A percentile compares a stretch with the other conserved stretches of the same genome.
These are phyloP conservation scores for Aspergillus biplanus DNA, from an alignment of 495 filamentous ascomycete species.

Conservation along the genomic window DNA sequence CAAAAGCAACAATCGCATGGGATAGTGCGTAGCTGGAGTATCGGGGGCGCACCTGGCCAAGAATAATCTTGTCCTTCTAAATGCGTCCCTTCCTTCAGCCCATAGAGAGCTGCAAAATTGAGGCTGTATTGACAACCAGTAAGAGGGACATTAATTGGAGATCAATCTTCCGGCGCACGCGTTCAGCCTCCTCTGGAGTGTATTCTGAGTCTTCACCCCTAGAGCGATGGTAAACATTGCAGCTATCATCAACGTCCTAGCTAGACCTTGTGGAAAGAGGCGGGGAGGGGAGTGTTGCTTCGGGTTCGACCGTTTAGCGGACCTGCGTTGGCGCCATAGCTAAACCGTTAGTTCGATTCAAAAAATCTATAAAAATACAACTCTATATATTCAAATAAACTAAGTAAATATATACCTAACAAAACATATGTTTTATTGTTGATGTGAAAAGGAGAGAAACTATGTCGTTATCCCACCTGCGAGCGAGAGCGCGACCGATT, in stretches of 20 bases:
- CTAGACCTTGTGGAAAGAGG: too few species aligned
- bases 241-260: not conserved
- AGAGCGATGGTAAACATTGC: not conserved
- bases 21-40: not conserved
- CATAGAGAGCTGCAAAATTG: slow-evolving; percentile 64
- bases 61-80: slow-evolving; percentile 60
- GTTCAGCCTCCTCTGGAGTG: slow-evolving; percentile 49
- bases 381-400: too few species aligned
- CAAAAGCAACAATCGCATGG: not conserved
- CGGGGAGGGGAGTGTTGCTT: too few species aligned
- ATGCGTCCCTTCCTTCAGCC: slow-evolving; percentile 54
- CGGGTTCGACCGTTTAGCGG: too few species aligned
- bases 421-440: too few species aligned
- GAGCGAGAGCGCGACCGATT: too few species aligned
- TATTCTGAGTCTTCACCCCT: slow-evolving; percentile 25
- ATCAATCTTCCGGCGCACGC: slow-evolving; percentile 59
- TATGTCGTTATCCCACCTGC: too few species aligned
- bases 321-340: too few species aligned
- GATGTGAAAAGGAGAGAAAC: too few species aligned
- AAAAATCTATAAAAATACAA: too few species aligned
- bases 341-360: too few species aligned
- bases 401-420: too few species aligned
- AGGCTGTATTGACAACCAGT: slow-evolving; percentile 59
- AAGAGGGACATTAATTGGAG: slow-evolving; percentile 57
- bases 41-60: slow-evolving; percentile 46